Conservation (phyloP, 441 rosid species). For the Erodium moschatum region DNA sequence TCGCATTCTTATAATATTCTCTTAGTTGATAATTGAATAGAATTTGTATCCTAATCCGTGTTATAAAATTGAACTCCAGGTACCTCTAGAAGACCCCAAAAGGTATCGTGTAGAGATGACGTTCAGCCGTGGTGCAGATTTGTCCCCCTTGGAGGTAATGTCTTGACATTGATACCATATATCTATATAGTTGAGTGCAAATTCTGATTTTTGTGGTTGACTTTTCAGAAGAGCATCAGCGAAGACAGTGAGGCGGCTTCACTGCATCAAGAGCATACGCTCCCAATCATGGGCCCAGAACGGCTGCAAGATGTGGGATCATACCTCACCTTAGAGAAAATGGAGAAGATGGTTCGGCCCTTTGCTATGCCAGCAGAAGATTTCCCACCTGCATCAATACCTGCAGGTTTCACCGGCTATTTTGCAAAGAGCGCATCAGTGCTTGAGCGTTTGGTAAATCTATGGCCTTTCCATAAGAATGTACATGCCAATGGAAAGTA, state of each 20-base stretch:
- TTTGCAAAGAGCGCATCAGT: constrained; percentile 91
- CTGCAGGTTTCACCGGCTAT: constrained; percentile 97
- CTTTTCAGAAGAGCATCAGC: constrained; percentile 32
- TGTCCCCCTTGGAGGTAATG: constrained; percentile 10
- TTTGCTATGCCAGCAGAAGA: constrained; percentile 99
- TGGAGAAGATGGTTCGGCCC: constrained; percentile 87
- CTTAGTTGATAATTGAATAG: too few species aligned
- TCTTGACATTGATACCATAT: background rate
- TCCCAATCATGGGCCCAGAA: constrained; percentile 99
- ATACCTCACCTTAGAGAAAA: constrained; percentile 79
- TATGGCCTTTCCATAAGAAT: constrained; percentile 85
- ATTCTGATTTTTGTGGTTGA: background rate
- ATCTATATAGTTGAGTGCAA: background rate
- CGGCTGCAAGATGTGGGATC: constrained; percentile 96
- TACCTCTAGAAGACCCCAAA: constrained; percentile 7
- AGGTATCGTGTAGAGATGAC: constrained; percentile 11
- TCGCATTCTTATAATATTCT: background rate
- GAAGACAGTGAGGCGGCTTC: constrained; percentile 62
- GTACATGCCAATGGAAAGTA: constrained; percentile 52
- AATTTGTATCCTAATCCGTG: too few species aligned
- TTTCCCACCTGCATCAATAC: constrained; percentile 88
- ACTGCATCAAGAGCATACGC: constrained; percentile 87
- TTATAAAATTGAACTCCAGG: background rate
- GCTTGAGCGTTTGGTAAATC: constrained; percentile 91
- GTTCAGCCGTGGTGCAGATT: constrained; percentile 7